These are phyloP conservation scores for Solanum tarapatanum DNA, from an alignment of 257 asterid genomes.

Conservation along the genomic window DNA sequence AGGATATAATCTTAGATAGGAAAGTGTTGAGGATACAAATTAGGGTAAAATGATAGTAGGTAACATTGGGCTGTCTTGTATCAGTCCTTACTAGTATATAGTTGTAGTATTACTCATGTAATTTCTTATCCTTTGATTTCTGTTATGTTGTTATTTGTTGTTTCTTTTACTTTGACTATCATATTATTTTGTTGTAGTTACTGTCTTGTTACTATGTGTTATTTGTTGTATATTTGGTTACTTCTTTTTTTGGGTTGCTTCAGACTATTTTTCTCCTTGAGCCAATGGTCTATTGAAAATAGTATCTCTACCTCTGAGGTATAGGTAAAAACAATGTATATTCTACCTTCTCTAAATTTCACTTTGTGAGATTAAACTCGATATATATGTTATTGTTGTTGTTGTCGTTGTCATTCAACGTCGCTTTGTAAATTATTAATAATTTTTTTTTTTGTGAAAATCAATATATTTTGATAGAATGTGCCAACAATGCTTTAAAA, in stretches of 20 bases:
- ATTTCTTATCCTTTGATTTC: neutral
- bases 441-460: neutral
- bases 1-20: neutral
- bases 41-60: neutral
- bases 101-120: neutral
- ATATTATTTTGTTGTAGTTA: neutral
- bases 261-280: neutral
- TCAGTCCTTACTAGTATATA: neutral
- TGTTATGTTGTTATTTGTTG: neutral
- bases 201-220: no score
- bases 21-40: fast-evolving
- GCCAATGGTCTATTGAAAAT: no score
- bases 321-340: neutral
- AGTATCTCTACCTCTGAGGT: no score
- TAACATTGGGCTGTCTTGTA: neutral
- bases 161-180: neutral
- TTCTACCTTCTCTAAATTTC: fast-evolving
- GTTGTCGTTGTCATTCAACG: neutral
- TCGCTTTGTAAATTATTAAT: neutral
- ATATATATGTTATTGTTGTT: no score
- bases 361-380: neutral
- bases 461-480: neutral
- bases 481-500: neutral
- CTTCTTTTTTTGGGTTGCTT: neutral
- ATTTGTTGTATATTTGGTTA: neutral